Base-by-base conservation (phyloP, 1,284 basidiomycete species). In the Ganoderma resinaceum region DNA sequence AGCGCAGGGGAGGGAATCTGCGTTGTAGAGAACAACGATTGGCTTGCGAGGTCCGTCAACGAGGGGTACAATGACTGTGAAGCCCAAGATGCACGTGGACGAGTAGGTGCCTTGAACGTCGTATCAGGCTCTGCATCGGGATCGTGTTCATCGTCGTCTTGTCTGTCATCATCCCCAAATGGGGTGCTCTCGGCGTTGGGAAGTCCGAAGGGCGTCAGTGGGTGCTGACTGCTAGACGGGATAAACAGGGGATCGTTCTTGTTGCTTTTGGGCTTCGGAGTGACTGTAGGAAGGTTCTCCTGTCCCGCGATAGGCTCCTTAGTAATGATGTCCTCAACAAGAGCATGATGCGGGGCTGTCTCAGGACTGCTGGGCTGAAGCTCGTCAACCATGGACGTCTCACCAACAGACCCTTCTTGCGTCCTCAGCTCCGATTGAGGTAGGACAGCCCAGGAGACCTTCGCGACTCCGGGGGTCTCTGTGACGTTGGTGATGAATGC, bases 41-140 rank as follows among this genome's bases (percentile, higher is more conserved):
- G 82, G 73, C 82, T 83, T 26, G 86, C 82, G 64, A 92, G 81
- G 59, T 88, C 84, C 9, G 87, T 85, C 53, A 92, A 78, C 31
- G 83, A 76, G 12, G 85, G 86, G 75, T 82, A 87, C 62, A 74
- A 74, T 29, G 75, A 62, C 29, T 70, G 66, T 40, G 76, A 72
- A 53, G n/a, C 58, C 73, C 76, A 72, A 12, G 49, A 31, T 14
- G 59, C 57, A 52, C 74, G 61, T 53, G 73, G 72, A 49, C 73
- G 76, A 53, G 72, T 66, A 23, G 78, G 75, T 23, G 74, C 68
- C 52, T 76, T 75, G 26, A 75, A 67, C 18, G 52, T 63, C 69
- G 60, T 52, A 42, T 81, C 79, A 12, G 85, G 82, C 1, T 80
- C 81, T 52, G 84, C 84, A 29, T 58, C 57, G 16, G 38, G 61